phyloP scores from a whole-genome alignment of 73 alveolate species.

The Uronychia binucleata region DNA sequence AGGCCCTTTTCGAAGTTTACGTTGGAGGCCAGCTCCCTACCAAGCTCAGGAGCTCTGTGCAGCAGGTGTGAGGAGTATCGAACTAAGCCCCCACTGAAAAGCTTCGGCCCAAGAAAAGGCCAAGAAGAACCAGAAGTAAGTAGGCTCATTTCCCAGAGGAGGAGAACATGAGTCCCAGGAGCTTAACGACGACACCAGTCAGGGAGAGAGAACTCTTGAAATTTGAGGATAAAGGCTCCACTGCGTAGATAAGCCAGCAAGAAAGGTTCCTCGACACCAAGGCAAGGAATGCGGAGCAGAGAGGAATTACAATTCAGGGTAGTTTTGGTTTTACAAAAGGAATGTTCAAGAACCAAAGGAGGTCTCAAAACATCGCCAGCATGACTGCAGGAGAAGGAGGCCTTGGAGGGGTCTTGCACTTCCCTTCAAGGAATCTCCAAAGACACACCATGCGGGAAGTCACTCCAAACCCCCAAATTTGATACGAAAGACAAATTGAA shows the following conservation, averaged over 20 bases:
- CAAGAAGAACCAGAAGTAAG: background rate
- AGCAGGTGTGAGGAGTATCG: background rate
- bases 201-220: background rate
- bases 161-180: background rate
- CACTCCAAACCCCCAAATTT: background rate
- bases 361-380: background rate
- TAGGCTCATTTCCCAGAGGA: background rate
- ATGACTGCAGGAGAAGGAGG: background rate
- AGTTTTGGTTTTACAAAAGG: background rate
- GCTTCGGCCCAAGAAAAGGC: background rate
- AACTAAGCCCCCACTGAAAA: background rate
- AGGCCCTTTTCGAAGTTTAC: background rate
- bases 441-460: background rate
- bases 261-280: background rate
- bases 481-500: background rate
- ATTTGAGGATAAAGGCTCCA: background rate
- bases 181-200: background rate
- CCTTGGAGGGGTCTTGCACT: background rate
- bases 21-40: background rate
- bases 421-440: background rate
- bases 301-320: background rate
- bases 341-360: background rate
- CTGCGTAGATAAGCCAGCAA: background rate
- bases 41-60: background rate
- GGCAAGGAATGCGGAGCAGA: background rate